Evolutionary conservation across 164 flowering plant species (phyloP).

Genomic region (Cinnamomum micranthum): DNA sequence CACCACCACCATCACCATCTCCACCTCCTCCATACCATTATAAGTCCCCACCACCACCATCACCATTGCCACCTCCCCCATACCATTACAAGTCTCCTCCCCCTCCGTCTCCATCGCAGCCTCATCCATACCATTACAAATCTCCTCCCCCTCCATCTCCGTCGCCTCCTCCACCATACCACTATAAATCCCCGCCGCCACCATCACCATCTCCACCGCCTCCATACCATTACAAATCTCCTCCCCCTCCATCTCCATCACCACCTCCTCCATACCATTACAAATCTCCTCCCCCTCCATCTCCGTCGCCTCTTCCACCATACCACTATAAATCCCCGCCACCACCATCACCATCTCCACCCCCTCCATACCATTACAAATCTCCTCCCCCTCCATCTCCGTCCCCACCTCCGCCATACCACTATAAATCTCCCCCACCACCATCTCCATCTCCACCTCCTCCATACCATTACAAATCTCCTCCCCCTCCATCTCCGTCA

Average conservation of each 20-base stretch:
- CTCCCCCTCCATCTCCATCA: not conserved
- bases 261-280: not conserved
- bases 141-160: not conserved
- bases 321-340: not conserved
- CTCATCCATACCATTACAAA: not conserved
- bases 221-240: not conserved
- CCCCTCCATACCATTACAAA: not conserved
- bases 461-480: not conserved
- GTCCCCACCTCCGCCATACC: not conserved
- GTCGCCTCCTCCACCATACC: not conserved
- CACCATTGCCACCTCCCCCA: not conserved
- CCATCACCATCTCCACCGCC: not conserved
- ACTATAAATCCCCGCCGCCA: not conserved
- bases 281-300: not conserved
- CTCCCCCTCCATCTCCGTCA: not conserved
- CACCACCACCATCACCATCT: not conserved
- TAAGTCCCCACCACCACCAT: not conserved
- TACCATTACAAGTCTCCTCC: not conserved
- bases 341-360: not conserved
- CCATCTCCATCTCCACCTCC: not conserved
- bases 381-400: not conserved
- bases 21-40: not conserved
- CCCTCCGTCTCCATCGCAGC: not conserved
- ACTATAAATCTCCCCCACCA: not conserved
- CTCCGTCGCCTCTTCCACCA: not conserved